Evolutionary conservation across 768 basidiomycete genomes (phyloP).

Genomic region (Termitomyces sp.): DNA sequence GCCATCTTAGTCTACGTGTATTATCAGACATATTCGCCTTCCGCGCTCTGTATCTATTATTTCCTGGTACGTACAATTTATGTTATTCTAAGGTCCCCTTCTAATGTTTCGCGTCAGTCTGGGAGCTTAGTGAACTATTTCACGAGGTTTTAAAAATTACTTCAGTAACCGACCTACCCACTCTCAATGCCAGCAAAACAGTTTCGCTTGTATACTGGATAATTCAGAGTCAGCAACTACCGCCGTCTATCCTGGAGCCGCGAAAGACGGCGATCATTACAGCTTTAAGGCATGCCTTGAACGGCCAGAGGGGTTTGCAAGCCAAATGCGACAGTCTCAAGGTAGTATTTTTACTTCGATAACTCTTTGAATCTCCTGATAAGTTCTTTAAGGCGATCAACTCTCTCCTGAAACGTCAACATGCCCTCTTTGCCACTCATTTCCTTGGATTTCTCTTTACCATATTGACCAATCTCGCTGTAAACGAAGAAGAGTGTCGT

Average conservation of each 20-base stretch:
- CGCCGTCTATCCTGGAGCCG: conserved; percentile 29
- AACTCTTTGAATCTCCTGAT: background rate
- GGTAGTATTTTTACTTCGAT: conserved; percentile 14
- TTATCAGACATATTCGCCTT: conserved; percentile 47
- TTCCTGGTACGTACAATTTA: conserved; percentile 37
- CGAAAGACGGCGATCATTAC: conserved; percentile 24
- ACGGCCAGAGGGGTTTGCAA: conserved; percentile 23
- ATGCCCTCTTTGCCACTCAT: conserved; percentile 39
- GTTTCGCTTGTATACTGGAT: conserved; percentile 41
- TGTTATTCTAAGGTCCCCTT: background rate
- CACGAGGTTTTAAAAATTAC: conserved; percentile 39
- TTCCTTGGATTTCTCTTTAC: conserved; percentile 43
- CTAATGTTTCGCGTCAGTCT: conserved; percentile 23
- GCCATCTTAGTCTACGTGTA: conserved; percentile 46
- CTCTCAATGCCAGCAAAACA: conserved; percentile 36
- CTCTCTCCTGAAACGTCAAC: conserved; percentile 31
- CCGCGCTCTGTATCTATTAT: conserved; percentile 34
- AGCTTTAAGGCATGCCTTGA: conserved; percentile 31
- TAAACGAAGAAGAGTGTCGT: conserved; percentile 27
- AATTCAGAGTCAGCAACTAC: conserved; percentile 27
- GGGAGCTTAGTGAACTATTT: conserved; percentile 38
- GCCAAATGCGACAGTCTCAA: conserved; percentile 27
- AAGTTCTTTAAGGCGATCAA: conserved; percentile 24
- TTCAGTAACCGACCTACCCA: conserved; percentile 24
- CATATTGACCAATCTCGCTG: conserved; percentile 24